Conservation (phyloP, 768 basidiomycete genomes). For the Amanita rubescens region DNA sequence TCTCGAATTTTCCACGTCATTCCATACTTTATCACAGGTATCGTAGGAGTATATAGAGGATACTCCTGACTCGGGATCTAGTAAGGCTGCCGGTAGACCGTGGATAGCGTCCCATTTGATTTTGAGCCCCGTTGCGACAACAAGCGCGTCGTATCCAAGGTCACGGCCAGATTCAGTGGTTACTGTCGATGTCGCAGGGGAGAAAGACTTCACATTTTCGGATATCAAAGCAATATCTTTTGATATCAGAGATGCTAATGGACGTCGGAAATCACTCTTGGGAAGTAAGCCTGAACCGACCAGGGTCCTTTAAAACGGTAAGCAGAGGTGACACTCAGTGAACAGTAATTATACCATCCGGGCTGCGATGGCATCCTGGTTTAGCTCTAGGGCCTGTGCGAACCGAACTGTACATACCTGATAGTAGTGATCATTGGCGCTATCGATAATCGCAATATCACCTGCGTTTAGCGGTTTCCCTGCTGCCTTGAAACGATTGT, state of each 20-base stretch:
- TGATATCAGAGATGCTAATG: slow-evolving; percentile 67
- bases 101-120: slow-evolving; percentile 73
- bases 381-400: slow-evolving; percentile 7
- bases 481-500: slow-evolving; percentile 65
- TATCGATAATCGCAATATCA: slow-evolving; percentile 85
- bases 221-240: slow-evolving; percentile 61
- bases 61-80: slow-evolving; percentile 72
- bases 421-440: slow-evolving; percentile 78
- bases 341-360: slow-evolving; percentile 57
- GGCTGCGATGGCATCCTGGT: slow-evolving; percentile 48
- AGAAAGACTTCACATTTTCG: slow-evolving; percentile 67
- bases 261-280: slow-evolving; percentile 62
- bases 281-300: slow-evolving; percentile 80
- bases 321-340: slow-evolving; percentile 1
- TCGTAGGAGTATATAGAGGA: slow-evolving; percentile 90
- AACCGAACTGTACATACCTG: slow-evolving; percentile 38
- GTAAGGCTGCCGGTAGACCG: slow-evolving; percentile 69
- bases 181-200: slow-evolving; percentile 67
- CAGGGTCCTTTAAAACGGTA: slow-evolving; percentile 57
- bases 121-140: slow-evolving; percentile 86
- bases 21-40: slow-evolving; percentile 86
- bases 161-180: slow-evolving; percentile 63
- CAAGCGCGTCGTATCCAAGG: slow-evolving; percentile 75
- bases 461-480: slow-evolving; percentile 60
- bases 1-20: slow-evolving; percentile 68